Percentiles rank a stretch among this genome's conserved stretches.
phyloP scores from a whole-genome alignment of 2,329 filamentous ascomycete species.

The Fusarium sp. region DNA sequence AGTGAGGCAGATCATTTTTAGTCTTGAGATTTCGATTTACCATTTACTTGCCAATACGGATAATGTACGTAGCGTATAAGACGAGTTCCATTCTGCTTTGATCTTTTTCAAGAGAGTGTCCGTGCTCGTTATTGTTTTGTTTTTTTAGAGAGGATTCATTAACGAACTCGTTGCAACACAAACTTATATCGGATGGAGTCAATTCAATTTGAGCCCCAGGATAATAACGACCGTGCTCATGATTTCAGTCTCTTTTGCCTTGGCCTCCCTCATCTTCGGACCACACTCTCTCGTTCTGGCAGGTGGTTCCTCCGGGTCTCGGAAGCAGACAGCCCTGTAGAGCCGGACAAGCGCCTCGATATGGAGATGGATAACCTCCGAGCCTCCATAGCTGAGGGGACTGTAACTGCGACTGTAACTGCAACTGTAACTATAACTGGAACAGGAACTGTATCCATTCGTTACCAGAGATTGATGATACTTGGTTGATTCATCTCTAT shows the following conservation, averaged over 20 bases:
- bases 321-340: slow-evolving; percentile 1
- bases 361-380: slow-evolving; percentile 3
- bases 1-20: background rate
- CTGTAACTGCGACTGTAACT: background rate
- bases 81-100: slow-evolving; percentile 2
- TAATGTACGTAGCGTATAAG: background rate
- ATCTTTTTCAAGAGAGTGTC: background rate
- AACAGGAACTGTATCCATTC: background rate
- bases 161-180: slow-evolving; percentile 6
- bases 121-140: background rate
- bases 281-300: slow-evolving; percentile 17
- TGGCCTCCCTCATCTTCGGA: slow-evolving; percentile 5
- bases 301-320: slow-evolving; percentile 17
- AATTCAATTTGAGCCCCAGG: background rate
- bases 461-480: background rate
- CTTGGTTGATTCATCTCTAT: background rate
- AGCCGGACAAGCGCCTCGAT: slow-evolving; percentile 10
- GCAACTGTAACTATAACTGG: background rate
- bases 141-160: background rate
- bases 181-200: background rate
- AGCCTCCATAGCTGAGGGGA: background rate
- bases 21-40: background rate
- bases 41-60: background rate
- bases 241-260: background rate
- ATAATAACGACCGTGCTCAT: slow-evolving; percentile 1